Evolutionary conservation across 2,329 filamentous ascomycete genomes (phyloP).

Genomic region (Phaeosphaeriaceae sp.): DNA sequence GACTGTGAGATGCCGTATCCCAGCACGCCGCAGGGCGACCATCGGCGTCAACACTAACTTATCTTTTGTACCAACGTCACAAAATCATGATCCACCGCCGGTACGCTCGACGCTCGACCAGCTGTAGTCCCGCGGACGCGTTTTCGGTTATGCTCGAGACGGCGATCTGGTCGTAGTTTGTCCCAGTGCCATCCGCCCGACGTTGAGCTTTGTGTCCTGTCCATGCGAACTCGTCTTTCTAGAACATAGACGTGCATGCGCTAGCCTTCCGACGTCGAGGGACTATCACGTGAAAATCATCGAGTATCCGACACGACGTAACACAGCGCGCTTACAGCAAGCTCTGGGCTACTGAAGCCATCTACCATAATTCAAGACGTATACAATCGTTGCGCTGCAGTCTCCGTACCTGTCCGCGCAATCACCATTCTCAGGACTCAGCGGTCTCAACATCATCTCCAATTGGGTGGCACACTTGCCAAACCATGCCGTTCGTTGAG

Average conservation of each 20-base stretch:
- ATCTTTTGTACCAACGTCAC: background rate
- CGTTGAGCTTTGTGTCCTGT: background rate
- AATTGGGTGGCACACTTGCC: background rate
- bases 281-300: background rate
- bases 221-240: background rate
- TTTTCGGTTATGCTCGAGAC: background rate
- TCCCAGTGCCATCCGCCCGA: background rate
- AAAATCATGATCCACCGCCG: background rate
- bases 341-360: background rate
- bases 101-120: background rate
- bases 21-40: constrained; percentile 4
- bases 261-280: background rate
- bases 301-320: background rate
- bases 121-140: background rate
- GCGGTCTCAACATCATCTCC: background rate
- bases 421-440: background rate
- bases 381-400: too few species aligned
- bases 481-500: background rate
- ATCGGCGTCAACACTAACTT: background rate
- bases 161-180: background rate
- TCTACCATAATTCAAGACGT: background rate
- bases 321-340: background rate
- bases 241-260: background rate
- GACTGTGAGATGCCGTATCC: too few species aligned
- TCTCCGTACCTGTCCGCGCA: too few species aligned